Base-by-base conservation (phyloP, 768 basidiomycete genomes). In the Lentinus brumalis region DNA sequence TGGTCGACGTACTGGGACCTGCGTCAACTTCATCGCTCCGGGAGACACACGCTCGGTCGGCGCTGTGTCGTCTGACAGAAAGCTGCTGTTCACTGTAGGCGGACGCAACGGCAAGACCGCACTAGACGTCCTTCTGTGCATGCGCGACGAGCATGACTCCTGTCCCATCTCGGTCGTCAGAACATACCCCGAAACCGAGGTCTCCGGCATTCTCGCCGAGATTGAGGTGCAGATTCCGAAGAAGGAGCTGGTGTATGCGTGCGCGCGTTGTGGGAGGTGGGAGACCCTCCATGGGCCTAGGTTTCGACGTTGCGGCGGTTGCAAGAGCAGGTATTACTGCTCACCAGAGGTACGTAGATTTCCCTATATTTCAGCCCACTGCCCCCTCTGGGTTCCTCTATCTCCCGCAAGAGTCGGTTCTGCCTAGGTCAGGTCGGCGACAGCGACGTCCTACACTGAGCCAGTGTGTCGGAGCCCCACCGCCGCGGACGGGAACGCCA, bases 281-380 rank as follows among this genome's bases (percentile, higher is more conserved):
- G 61, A 62, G 46, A 10, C 32, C 5, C 8, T 4, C 30, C 10
- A 6, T 5, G 41, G 29, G 21, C 57, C 38, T n/a, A 57, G 57
- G 32, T 63, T 58, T 26, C 35, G 9, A 12, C 21, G 44, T 1
- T 62, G 61, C 47, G 49, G 41, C 0, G 11, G 26, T 29, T 58
- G 61, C 47, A 39, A 50, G 29, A n/a, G 26, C 31, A 53, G 56
- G 51, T 62, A 58, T 14, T 58, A 58, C 49, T 62, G 61, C 45
- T 57, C 56, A 9, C 29, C 16, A 5, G 39, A 54, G 42, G 61
- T 62, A 35, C 15, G 61, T n/a, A n/a, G 21, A 26, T 26, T 26
- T 26, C 21, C 21, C 21, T 26, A 26, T 26, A 26, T 26, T 26
- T 26, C 21, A 26, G 21, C 21, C 21, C 21, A 26, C 21, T 2